phyloP scores from a whole-genome alignment of 2,329 filamentous ascomycete species.

The Aspergillus sp. region DNA sequence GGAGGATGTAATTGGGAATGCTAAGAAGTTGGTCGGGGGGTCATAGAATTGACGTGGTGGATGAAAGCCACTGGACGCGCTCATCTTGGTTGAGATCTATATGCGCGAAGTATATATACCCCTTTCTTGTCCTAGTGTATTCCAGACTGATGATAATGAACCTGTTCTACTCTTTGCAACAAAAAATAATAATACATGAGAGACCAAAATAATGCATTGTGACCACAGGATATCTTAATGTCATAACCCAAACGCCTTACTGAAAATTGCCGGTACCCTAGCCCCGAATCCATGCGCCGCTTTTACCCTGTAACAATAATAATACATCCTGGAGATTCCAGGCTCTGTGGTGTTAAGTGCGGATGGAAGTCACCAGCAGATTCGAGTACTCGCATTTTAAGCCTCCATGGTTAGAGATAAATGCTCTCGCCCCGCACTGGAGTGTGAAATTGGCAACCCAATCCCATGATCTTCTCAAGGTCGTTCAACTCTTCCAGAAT shows the following conservation, averaged over 20 bases:
- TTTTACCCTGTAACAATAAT: not conserved
- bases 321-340: not conserved
- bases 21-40: constrained; percentile 3
- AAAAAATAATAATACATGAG: not conserved
- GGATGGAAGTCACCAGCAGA: not conserved
- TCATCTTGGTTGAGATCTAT: not conserved
- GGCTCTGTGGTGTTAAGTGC: not conserved
- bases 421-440: constrained; percentile 64
- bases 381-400: not conserved
- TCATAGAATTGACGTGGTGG: not conserved
- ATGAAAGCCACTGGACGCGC: no score
- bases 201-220: not conserved
- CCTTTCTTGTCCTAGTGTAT: not conserved
- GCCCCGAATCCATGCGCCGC: not conserved
- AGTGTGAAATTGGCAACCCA: constrained; percentile 80
- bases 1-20: constrained; percentile 38
- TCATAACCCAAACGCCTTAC: not conserved
- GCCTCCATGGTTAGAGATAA: constrained; percentile 33
- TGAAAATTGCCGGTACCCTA: not conserved
- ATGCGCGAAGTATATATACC: not conserved
- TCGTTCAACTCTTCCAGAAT: constrained; percentile 70
- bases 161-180: not conserved
- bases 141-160: not conserved
- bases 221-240: not conserved
- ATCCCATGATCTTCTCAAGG: constrained; percentile 61